A percentile compares a stretch with the other conserved stretches of the same genome.
These are phyloP conservation scores for Camelina sativa DNA, from an alignment of 345 rosid genomes.

Conservation along the genomic window DNA sequence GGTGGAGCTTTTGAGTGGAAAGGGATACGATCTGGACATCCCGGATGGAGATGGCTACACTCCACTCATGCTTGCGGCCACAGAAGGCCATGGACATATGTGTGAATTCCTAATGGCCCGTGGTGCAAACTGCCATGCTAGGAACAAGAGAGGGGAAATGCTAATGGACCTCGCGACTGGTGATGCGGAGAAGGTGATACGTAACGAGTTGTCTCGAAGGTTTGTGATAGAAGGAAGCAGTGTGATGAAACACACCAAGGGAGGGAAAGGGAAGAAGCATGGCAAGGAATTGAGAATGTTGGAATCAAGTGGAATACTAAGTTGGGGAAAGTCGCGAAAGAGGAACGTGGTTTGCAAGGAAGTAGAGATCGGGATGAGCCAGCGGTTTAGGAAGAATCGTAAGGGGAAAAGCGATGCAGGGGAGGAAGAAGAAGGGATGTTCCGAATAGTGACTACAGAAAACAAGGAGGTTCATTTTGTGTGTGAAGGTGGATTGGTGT, in stretches of 20 bases:
- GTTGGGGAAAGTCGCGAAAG: constrained; percentile 79
- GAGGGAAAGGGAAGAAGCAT: constrained; percentile 79
- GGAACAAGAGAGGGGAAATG: constrained; percentile 68
- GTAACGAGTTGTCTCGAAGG: constrained; percentile 70
- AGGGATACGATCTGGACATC: constrained; percentile 73
- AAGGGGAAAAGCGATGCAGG: constrained; percentile 48
- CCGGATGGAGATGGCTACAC: constrained; percentile 86
- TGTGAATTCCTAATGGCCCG: constrained; percentile 66
- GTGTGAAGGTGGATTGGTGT: constrained; percentile 72
- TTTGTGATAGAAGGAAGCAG: constrained; percentile 59
- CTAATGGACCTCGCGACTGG: constrained; percentile 66
- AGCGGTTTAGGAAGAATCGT: constrained; percentile 57
- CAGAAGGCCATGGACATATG: constrained; percentile 66
- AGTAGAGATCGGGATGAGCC: constrained; percentile 68
- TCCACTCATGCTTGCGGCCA: constrained; percentile 94
- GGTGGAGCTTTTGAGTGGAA: constrained; percentile 61
- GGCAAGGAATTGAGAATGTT: constrained; percentile 64
- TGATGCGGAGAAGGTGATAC: constrained; percentile 59
- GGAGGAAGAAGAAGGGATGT: constrained; percentile 58
- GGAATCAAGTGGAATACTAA: constrained; percentile 56
- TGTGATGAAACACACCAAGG: constrained; percentile 79
- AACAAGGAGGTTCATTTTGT: constrained; percentile 84
- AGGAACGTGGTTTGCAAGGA: constrained; percentile 74
- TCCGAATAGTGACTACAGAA: constrained; percentile 68
- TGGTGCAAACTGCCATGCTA: constrained; percentile 67